Base-by-base conservation (phyloP, 441 rosid genomes). In the Adansonia gregorii region DNA sequence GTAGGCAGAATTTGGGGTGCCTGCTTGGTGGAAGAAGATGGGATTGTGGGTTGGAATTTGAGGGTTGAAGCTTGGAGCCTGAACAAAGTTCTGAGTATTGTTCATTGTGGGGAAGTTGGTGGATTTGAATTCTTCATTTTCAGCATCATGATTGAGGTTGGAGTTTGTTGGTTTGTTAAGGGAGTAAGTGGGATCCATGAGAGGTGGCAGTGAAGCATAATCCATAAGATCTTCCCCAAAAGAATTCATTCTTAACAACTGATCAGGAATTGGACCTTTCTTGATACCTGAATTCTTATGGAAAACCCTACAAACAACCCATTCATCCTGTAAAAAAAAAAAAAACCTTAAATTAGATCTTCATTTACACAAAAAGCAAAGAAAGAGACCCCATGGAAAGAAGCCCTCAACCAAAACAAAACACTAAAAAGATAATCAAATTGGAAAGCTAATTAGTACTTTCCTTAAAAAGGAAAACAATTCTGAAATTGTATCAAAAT, bases 281-380 rank as follows among this genome's bases (percentile, higher is more conserved):
- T 86, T 89, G 76, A 88, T 81, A 52, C 88, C 87, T 3, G 83
- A 77, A 83, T 82, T 89, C 88, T 96, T 96, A 87, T 96, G 94
- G 74, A 93, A 93, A 85, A 96, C 87, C 93, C 99, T 90, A 86
- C 94, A 82, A 68, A 94, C 99, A 74, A 90, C 98, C 99, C 99
- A 96, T 82, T 93, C 99, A 80, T 94, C 98, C 98, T 96, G 90
- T 81, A 80, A 80, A 4, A 60, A 31, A 20, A 20, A 61, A 6
- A 64, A 22, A 48, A 19, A 12, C 5, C 6, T 51, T 2, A 61
- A 27, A 71, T 46, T 1, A 48, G 58, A 48, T 72, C 87, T 84
- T 80, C 84, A 46, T 76, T 55, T 39, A 31, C 81, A 75, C 76
- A 70, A 79, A 24, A 78, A 80, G 63, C 48, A 59, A 79, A 71